Evolutionary conservation across 1,139 yeast genomes (phyloP), one percentile per base, ranked within the genome.

Genomic region (Yamadazyma dushanensis): DNA sequence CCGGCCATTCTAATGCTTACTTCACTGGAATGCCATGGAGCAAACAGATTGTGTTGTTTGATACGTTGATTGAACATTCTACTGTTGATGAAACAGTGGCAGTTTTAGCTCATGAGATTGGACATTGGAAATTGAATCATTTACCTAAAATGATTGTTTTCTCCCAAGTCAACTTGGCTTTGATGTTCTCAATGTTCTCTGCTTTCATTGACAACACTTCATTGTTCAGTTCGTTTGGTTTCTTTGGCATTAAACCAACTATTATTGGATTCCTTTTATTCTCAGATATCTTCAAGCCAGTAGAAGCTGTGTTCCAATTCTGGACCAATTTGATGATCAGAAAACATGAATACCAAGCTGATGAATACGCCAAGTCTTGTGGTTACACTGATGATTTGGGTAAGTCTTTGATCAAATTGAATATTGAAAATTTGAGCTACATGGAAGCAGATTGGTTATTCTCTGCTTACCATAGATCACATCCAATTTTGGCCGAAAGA

Each of bases 11-110:
- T 5, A 92, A 92, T 56, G 98, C 98, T 29, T 92, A 87, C 61
- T 92, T 92, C 57, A 80, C 86, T 48, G 98, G 98, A 5, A 73
- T 92, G 51, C 98, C 98, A 30, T 90, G 97, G 94, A 82, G 89
- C 39, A 92, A 92, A 63, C 92, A 90, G 60, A 92, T 92, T 63
- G 97, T 92, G 33, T 74, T 92, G 36, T 92, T 73, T 57, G 98
- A 92, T 53, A 92, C 97, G 7, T 75, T 92, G 63, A 82, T 92
- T 47, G 81, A 85, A 43, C 84, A 86, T 39, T 81, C 90, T 21
- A 66, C 89, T 22, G 76, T 79, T 22, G 76, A 76, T 32, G 96
- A 92, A 61, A 86, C 90, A 21, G 88, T 90, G 36, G 97, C 98
- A 29, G 96, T 92, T 1, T 72, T 92, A 51, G 97, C 96, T 16